Conservation (phyloP, 2,329 filamentous ascomycete genomes). For the Ampelomyces quisqualis region DNA sequence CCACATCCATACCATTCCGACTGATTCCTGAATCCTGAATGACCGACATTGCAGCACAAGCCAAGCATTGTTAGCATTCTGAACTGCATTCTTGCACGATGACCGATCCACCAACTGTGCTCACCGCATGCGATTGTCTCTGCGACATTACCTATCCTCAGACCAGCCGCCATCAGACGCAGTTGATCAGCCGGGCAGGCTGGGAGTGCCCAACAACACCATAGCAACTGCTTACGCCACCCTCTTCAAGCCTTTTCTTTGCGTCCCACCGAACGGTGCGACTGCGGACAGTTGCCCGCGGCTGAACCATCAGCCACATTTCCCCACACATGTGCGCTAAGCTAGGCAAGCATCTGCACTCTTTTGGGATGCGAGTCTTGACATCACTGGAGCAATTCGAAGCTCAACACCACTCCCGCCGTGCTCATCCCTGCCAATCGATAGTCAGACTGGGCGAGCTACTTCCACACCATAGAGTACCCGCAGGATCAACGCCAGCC, state of each 20-base stretch:
- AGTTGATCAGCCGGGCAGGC: too few relatives aligned
- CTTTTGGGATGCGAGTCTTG: constrained; percentile 18
- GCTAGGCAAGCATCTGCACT: constrained; percentile 12
- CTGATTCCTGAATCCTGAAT: too few relatives aligned
- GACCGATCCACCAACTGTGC: background rate
- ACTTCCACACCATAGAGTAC: constrained; percentile 14
- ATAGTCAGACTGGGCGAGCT: constrained; percentile 15
- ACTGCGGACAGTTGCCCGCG: constrained; percentile 9
- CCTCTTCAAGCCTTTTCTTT: constrained; percentile 4
- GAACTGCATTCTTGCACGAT: constrained; percentile 1
- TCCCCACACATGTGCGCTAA: constrained; percentile 19
- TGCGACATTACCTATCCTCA: background rate
- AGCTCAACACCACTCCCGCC: constrained; percentile 12
- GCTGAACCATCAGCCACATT: constrained; percentile 19
- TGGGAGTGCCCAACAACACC: background rate
- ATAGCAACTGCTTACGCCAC: constrained; percentile 4
- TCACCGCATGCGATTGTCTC: constrained; percentile 1
- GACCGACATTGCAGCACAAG: background rate
- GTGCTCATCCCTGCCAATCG: constrained; percentile 10
- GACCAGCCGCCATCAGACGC: too few relatives aligned
- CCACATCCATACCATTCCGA: background rate
- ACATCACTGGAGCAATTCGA: constrained; percentile 11
- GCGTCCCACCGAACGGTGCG: constrained; percentile 12
- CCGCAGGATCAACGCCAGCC: constrained; percentile 10
- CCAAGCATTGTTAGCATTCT: background rate